Evolutionary conservation across 768 basidiomycete species (phyloP), one percentile per base, ranked within the genome.

Genomic region (Multifurca ochricompacta): DNA sequence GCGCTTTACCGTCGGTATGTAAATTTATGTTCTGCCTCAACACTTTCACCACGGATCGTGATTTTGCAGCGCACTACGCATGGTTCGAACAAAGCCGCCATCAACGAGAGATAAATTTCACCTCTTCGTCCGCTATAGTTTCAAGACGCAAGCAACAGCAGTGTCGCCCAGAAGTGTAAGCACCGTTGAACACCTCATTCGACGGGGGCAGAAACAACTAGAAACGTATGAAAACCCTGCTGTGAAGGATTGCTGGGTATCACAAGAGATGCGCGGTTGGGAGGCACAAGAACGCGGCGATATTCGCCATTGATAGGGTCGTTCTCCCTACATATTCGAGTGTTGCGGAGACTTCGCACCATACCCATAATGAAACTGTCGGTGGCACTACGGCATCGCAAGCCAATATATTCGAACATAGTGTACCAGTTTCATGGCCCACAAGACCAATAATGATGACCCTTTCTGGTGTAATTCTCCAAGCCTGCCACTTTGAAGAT

Each of bases 161-260:
- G 73, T 88, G 23, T 78, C 84, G 3, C 76, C 83, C 5, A 79
- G 85, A 10, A 78, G 87, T 51, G 73, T 91, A 55, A 74, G 75
- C 51, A 78, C 78, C 8, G 77, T 91, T 34, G 89, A 92, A 61
- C 83, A 90, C 65, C 72, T 90, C 31, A 64, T 92, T n/a, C 77
- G 89, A 42, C 79, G 78, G 50, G 85, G 85, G 2, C 68, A 62
- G 45, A 73, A 81, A 57, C 85, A 88, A 60, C 62, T 91, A 35
- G 85, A 87, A 62, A 73, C 76, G 67, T 88, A 81, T 60, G 84
- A 88, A 68, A 77, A 77, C 50, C 63, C 72, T 6, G 75, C 76
- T 3, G 85, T 91, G 50, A 84, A 73, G 60, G 83, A 91, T 63
- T 88, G 85, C 63, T 83, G 79, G 71, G 78, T 91, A 27, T 87